Percentiles rank a stretch among this genome's conserved stretches.
Conservation (phyloP, 2,329 filamentous ascomycete species). For the Bipolaris cookei region DNA sequence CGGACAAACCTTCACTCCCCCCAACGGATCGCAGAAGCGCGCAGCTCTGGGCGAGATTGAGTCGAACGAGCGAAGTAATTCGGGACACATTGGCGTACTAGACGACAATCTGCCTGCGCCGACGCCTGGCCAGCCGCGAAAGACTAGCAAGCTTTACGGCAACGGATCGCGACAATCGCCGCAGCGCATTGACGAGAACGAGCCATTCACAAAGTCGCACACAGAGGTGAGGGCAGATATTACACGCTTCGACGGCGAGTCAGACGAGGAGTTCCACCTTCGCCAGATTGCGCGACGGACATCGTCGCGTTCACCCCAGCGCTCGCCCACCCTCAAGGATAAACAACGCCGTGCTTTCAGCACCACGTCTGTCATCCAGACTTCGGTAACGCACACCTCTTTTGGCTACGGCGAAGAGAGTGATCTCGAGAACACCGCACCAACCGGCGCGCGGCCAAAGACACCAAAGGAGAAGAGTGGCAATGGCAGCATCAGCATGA, state of each 20-base stretch:
- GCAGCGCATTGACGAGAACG: constrained; percentile 55
- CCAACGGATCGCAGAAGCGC: constrained; percentile 76
- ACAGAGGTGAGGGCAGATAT: constrained; percentile 66
- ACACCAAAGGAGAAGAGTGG: constrained; percentile 53
- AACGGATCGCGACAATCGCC: constrained; percentile 52
- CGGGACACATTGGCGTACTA: constrained; percentile 65
- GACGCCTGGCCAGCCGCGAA: constrained; percentile 93
- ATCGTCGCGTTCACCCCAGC: constrained; percentile 65
- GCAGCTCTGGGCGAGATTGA: constrained; percentile 94
- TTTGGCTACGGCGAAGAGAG: constrained; percentile 51
- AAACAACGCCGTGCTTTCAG: constrained; percentile 75
- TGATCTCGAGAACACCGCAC: constrained; percentile 55
- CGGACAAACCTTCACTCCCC: constrained; percentile 79
- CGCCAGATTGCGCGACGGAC: constrained; percentile 67
- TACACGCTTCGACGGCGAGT: constrained; percentile 67
- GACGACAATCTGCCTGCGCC: constrained; percentile 94
- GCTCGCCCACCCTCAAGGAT: constrained; percentile 63
- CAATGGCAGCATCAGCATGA: constrained; percentile 53
- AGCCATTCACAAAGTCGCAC: constrained; percentile 59
- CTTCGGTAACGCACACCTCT: constrained; percentile 43
- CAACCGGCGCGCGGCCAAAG: constrained; percentile 49
- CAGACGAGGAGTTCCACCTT: constrained; percentile 82
- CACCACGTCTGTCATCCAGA: constrained; percentile 66
- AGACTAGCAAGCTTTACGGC: constrained; percentile 79
- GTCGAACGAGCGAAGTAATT: constrained; percentile 67